Conservation (phyloP, 2,329 filamentous ascomycete genomes). For the Aschersonia sp. region DNA sequence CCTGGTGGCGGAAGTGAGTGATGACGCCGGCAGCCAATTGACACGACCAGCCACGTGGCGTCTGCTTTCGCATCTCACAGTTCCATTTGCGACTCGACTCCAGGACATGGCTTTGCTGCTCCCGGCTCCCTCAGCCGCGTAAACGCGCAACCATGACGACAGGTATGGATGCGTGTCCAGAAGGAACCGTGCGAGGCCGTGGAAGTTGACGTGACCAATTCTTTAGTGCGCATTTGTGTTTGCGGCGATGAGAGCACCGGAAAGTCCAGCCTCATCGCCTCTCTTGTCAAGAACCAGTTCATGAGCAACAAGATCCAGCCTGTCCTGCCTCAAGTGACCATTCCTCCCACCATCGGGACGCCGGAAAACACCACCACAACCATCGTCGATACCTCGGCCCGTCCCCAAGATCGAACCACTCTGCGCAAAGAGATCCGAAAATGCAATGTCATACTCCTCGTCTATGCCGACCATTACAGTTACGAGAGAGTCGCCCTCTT, state of each 20-base stretch:
- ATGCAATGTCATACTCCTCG: constrained; percentile 89
- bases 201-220: constrained; percentile 3
- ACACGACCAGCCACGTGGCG: too few species aligned
- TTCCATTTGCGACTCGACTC: neutral
- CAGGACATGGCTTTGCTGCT: constrained; percentile 8
- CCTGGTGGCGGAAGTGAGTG: too few species aligned
- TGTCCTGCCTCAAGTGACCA: constrained; percentile 86
- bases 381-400: constrained; percentile 91
- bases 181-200: too few species aligned
- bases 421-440: constrained; percentile 91
- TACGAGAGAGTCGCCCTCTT: constrained; percentile 95
- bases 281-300: constrained; percentile 93
- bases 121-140: constrained; percentile 1
- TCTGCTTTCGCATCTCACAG: neutral
- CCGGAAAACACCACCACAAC: constrained; percentile 95
- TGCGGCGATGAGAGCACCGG: constrained; percentile 95
- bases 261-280: constrained; percentile 86
- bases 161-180: constrained; percentile 6
- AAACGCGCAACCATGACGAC: constrained; percentile 11
- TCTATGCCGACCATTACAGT: constrained; percentile 98
- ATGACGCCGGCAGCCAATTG: too few species aligned
- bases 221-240: constrained; percentile 72
- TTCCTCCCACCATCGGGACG: constrained; percentile 82
- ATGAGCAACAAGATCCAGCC: constrained; percentile 91
- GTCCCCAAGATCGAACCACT: constrained; percentile 82